Base-by-base conservation (phyloP, 2,329 filamentous ascomycete species). In the Penicillium concentricum region DNA sequence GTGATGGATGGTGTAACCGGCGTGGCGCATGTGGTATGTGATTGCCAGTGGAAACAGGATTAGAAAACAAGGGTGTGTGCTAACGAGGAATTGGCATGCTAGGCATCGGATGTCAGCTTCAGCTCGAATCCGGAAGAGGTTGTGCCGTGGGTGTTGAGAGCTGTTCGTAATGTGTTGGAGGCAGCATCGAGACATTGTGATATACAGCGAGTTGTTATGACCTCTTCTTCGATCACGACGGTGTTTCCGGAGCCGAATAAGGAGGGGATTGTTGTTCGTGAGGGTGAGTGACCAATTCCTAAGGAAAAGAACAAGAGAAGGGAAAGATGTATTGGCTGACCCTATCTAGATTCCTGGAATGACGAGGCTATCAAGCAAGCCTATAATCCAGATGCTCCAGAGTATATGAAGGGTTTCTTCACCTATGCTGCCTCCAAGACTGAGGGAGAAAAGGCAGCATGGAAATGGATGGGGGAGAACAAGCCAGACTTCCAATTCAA, bases 401-500 rank as follows among this genome's bases (percentile, higher is more conserved):
- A 69, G 67, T 5, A 72, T 69, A 22, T 68, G 67, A 56, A 65
- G 48, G n/a, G 45, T 7, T 5, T 54, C 2, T 28, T 38, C 22
- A 41, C 78, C 2, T 83, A 83, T 55, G 71, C 69, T 1, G 80
- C 79, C 0, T 75, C 75, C 51, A 83, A 82, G 61, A 76, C 74
- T 0, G 72, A 77, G 58, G 74, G 72, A 2, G 80, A 82, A 66
- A 75, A 75, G 48, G 77, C 72, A 4, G 65, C 78, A 34, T 81
- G 79, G 77, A 73, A 74, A 35, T 82, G 76, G 62, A 63, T 79
- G 42, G 62, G 73, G 35, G 72, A 79, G 42, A 72, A 76, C 12
- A 76, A 77, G 26, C 76, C 78, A 0, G 34, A 50, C 2, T 81
- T 81, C 58, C 70, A 73, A 13, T 71, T 79, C 18, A 80, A 81